Percentiles rank a stretch among this genome's conserved stretches.
phyloP scores from a whole-genome alignment of 352 stramenopile species.

The Globisporangium paroecandrum region DNA sequence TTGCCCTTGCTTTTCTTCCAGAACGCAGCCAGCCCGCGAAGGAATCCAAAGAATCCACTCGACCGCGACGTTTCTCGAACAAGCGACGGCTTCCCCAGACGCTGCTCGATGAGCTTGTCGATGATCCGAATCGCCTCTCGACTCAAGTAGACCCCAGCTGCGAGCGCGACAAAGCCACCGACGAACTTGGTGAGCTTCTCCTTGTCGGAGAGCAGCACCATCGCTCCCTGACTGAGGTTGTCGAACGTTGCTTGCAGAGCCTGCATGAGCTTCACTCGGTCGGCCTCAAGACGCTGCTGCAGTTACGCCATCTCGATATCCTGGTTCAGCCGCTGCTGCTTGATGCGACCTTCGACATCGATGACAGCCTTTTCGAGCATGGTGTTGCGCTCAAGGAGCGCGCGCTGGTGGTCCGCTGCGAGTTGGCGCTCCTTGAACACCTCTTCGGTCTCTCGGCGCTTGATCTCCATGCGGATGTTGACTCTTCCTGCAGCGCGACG shows the following conservation, averaged over 20 bases:
- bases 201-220: constrained; percentile 52
- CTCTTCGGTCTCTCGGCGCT: constrained; percentile 55
- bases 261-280: constrained; percentile 62
- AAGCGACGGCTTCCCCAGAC: constrained; percentile 66
- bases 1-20: constrained; percentile 25
- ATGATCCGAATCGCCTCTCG: constrained; percentile 54
- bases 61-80: constrained; percentile 64
- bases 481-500: constrained; percentile 57
- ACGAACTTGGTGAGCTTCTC: constrained; percentile 61
- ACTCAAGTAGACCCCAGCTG: constrained; percentile 58
- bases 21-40: constrained; percentile 25
- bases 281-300: constrained; percentile 51
- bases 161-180: constrained; percentile 52
- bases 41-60: constrained; percentile 42
- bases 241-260: constrained; percentile 66
- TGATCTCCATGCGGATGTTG: constrained; percentile 49
- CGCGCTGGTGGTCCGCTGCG: constrained; percentile 38
- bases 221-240: constrained; percentile 55
- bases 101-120: constrained; percentile 59
- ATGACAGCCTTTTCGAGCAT: constrained; percentile 58
- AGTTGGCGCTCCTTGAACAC: constrained; percentile 60
- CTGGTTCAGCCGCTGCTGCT: constrained; percentile 63
- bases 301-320: constrained; percentile 74
- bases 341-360: constrained; percentile 61
- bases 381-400: constrained; percentile 56